Evolutionary conservation across 805 yeast genomes (phyloP), one percentile per base, ranked within the genome.

Genomic region (Wickerhamomyces subpelliculosus): DNA sequence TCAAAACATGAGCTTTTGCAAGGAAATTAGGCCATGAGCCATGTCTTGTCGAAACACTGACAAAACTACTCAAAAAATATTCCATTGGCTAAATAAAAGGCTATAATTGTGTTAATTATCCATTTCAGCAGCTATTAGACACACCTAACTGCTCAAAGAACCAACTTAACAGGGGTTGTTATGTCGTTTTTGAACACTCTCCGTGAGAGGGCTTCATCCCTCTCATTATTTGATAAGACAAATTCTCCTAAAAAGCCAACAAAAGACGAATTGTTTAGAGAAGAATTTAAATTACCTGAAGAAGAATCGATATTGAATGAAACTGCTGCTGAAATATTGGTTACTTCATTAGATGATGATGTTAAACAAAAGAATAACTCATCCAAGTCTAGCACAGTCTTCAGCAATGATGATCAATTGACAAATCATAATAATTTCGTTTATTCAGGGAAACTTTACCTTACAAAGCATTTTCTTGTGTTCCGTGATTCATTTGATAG

Each of bases 391-490:
- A 21, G 27, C 16, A 17, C 19, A 10, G n/a, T n/a, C n/a, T n/a
- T n/a, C n/a, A n/a, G n/a, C n/a, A 27, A 16, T 17, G 24, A 27
- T 13, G 20, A 35, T 18, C 46, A 44, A 17, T 17, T 44, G 4
- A 43, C 45, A 14, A 45, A 48, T 17, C 50, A 48, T 26, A 41
- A 58, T 9, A 60, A 65, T 5, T 58, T 59, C 35, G 65, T 60
- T 41, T 61, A 68, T 66, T 61, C 84, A 37, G 84, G 98, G 50
- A 62, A 70, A 61, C 49, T 89, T n/a, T 80, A 66, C 47, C 58
- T 93, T 32, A 83, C 95, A 1, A 77, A 77, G 39, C 84, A 82
- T 46, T 93, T 78, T 54, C 55, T 93, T 27, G 75, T 84, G 18
- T 90, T 89, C 53, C 69, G 75, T 42, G 87, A 85, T 48, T 70